Conservation (phyloP, 2,329 filamentous ascomycete genomes). For the Xylaria sp. region DNA sequence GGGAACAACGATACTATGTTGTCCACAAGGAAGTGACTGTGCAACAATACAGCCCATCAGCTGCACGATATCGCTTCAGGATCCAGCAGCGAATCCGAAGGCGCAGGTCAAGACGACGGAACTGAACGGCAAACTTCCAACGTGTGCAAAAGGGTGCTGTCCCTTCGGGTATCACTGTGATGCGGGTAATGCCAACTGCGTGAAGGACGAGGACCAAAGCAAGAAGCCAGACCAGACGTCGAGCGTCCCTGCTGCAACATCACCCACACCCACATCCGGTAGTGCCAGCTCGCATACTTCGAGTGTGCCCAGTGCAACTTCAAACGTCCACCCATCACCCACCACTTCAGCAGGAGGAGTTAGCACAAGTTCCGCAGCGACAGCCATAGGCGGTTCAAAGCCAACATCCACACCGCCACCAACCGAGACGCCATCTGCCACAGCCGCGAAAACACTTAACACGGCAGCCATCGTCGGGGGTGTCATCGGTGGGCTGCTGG, state of each 20-base stretch:
- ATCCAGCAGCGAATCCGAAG: constrained; percentile 64
- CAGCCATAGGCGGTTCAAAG: constrained; percentile 7
- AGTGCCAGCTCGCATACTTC: constrained; percentile 26
- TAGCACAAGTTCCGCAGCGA: constrained; percentile 20
- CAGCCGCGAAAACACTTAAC: constrained; percentile 38
- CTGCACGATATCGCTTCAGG: constrained; percentile 71
- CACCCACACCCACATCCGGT: constrained; percentile 25
- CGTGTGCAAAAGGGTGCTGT: constrained; percentile 73
- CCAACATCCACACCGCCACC: constrained; percentile 25
- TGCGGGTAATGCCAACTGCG: constrained; percentile 57
- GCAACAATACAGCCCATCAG: constrained; percentile 69
- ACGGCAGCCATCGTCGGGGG: constrained; percentile 49
- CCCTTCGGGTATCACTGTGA: constrained; percentile 77
- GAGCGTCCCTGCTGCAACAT: constrained; percentile 20
- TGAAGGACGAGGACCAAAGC: constrained; percentile 62
- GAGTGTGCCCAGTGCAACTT: constrained; percentile 22
- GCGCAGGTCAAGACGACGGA: constrained; percentile 74
- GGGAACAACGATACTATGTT: constrained; percentile 76
- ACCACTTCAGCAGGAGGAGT: constrained; percentile 5
- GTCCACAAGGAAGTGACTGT: constrained; percentile 69
- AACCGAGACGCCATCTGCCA: constrained; percentile 30
- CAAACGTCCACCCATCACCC: constrained; percentile 13
- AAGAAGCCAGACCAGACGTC: constrained; percentile 41
- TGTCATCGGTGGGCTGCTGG: constrained; percentile 44
- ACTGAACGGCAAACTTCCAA: constrained; percentile 64